Conservation (phyloP, 495 filamentous ascomycete species). For the Peziza echinospora region DNA sequence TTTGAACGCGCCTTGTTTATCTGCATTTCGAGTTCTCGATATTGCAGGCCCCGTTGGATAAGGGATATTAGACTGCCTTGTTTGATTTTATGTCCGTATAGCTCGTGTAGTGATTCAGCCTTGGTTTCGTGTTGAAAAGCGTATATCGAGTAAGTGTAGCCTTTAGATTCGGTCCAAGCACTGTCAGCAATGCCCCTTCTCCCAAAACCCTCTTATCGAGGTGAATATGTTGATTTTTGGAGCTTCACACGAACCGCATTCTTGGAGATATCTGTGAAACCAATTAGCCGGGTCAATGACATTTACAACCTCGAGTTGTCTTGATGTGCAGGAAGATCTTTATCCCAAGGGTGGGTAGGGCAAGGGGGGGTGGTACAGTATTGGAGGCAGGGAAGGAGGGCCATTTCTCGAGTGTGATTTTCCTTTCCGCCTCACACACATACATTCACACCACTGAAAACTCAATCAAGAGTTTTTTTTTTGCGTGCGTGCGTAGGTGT, state of each 20-base stretch:
- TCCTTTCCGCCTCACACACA: too few relatives aligned
- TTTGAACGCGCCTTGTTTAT: slow-evolving; percentile 18
- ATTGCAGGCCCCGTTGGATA: slow-evolving; percentile 17
- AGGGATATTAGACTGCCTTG: slow-evolving; percentile 13
- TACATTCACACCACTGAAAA: too few relatives aligned
- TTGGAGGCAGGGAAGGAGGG: too few relatives aligned
- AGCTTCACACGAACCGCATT: slow-evolving; percentile 48
- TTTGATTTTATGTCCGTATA: slow-evolving; percentile 7
- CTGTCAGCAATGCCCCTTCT: slow-evolving; percentile 7
- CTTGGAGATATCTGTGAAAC: slow-evolving; percentile 54
- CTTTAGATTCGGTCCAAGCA: slow-evolving; percentile 5
- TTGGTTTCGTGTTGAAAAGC: slow-evolving; percentile 18
- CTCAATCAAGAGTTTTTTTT: too few relatives aligned
- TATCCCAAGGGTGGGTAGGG: background rate
- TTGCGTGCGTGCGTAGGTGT: too few relatives aligned
- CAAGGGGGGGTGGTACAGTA: too few relatives aligned
- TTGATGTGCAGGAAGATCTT: background rate
- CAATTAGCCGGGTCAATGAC: slow-evolving; percentile 10
- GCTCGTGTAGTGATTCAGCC: slow-evolving; percentile 6
- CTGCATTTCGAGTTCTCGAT: slow-evolving; percentile 17
- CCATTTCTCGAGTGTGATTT: too few relatives aligned
- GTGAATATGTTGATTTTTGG: slow-evolving; percentile 51
- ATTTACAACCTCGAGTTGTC: slow-evolving; percentile 2
- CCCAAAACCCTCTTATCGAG: slow-evolving; percentile 71
- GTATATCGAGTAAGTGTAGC: slow-evolving; percentile 15